phyloP scores from a whole-genome alignment of 163 green algal species.

The Volvox carteri region DNA sequence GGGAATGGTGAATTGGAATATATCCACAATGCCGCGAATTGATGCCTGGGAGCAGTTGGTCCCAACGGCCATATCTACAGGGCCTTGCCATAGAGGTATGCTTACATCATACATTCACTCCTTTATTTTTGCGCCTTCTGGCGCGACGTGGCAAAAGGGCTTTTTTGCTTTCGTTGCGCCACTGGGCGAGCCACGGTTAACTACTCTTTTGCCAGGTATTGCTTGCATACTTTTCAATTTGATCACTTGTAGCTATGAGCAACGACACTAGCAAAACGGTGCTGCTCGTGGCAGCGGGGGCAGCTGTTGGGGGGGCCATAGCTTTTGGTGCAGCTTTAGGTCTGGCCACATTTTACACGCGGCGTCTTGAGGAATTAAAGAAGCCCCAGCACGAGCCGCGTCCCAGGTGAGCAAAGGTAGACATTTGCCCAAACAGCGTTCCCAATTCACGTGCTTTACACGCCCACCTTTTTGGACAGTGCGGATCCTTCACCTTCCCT shows the following conservation, averaged over 20 bases:
- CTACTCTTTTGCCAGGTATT: not conserved
- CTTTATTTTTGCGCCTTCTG: not conserved
- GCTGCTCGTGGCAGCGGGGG: conserved; percentile 10
- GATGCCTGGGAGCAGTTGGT: not conserved
- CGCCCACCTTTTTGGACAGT: not conserved
- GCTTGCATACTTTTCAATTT: not conserved
- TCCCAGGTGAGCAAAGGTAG: not conserved
- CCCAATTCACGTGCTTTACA: not conserved
- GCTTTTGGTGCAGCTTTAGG: conserved; percentile 39
- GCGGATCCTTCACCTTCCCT: not conserved
- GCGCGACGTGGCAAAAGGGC: conserved; percentile 7
- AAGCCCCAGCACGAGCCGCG: too few relatives aligned
- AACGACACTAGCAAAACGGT: conserved; percentile 13
- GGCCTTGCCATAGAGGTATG: too few relatives aligned
- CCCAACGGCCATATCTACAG: not conserved
- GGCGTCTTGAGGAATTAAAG: conserved; percentile 2
- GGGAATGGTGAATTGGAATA: not conserved
- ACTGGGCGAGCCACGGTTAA: not conserved
- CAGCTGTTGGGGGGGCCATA: conserved; percentile 26
- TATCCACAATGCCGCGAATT: conserved; percentile 4
- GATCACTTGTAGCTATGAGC: not conserved
- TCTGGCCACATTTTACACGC: conserved; percentile 21
- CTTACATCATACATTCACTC: too few relatives aligned
- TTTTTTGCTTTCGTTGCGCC: conserved; percentile 24
- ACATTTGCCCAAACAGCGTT: not conserved